phyloP scores from a whole-genome alignment of 2,329 filamentous ascomycete genomes.

The Botrytis fragariae region DNA sequence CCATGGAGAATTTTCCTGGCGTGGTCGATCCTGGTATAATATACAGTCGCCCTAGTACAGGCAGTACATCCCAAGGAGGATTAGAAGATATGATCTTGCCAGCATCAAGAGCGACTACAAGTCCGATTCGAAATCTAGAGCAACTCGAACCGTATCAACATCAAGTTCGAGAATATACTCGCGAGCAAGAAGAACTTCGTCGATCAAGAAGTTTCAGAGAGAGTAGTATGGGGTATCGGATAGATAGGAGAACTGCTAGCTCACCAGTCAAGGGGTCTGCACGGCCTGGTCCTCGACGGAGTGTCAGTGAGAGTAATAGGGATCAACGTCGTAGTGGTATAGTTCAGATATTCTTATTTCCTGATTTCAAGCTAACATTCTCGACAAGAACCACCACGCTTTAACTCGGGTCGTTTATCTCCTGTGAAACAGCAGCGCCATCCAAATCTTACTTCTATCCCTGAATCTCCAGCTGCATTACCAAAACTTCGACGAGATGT shows the following conservation, averaged over 20 bases:
- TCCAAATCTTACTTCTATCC: slow-evolving; percentile 56
- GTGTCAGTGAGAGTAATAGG: slow-evolving; percentile 35
- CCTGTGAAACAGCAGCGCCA: slow-evolving; percentile 50
- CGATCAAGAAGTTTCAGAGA: slow-evolving; percentile 32
- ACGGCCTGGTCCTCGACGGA: slow-evolving; percentile 33
- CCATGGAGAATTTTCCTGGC: slow-evolving; percentile 45
- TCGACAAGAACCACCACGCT: slow-evolving; percentile 26
- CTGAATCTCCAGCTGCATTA: slow-evolving; percentile 46
- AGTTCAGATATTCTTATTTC: neutral
- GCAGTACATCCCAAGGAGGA: slow-evolving; percentile 25
- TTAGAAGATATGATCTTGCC: slow-evolving; percentile 34
- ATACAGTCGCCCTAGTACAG: slow-evolving; percentile 45
- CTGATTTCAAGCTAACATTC: slow-evolving; percentile 22
- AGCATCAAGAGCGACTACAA: slow-evolving; percentile 32
- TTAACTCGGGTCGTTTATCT: slow-evolving; percentile 41
- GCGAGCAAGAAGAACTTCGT: slow-evolving; percentile 36
- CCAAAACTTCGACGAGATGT: slow-evolving; percentile 51
- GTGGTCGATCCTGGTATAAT: slow-evolving; percentile 61
- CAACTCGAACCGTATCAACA: slow-evolving; percentile 38
- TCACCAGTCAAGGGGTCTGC: slow-evolving; percentile 36
- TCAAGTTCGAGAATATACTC: slow-evolving; percentile 35
- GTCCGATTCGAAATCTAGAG: slow-evolving; percentile 27
- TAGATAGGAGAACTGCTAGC: slow-evolving; percentile 34
- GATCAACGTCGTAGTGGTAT: slow-evolving; percentile 31
- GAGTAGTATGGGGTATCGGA: slow-evolving; percentile 25